Base-by-base conservation (phyloP, 345 rosid genomes). In the Clausena lansium region DNA sequence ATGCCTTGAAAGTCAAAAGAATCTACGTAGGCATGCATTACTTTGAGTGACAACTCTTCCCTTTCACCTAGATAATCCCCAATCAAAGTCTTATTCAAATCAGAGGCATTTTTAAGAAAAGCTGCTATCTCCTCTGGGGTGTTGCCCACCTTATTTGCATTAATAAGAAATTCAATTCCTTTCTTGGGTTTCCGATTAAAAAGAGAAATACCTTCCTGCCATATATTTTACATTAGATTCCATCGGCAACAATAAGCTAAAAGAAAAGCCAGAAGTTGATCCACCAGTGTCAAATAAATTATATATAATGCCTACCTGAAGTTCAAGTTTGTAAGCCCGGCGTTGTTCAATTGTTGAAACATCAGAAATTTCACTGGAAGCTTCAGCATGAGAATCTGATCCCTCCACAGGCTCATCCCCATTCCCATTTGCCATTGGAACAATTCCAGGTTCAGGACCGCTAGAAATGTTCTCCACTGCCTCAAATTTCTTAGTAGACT, bases 141-240 rank as follows among this genome's bases (percentile, higher is more conserved):
- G 78, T 79, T 83, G 24, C 99, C 99, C 82, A 96, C 93, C 85
- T 96, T 96, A 83, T 89, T 96, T 79, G 99, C 94, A 83, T 91
- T 94, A 80, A 96, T 89, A 61, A 96, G 92, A 87, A 94, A 96
- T 81, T 91, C 97, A 86, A 96, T 94, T 55, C 99, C 99, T 85
- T 88, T 96, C 84, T 91, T 94, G 80, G 99, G 98, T 81, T 96
- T 96, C 87, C 90, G 87, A 81, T 96, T 96, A 85, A 96, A 96
- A 87, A 94, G 94, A 80, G 99, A 94, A 73, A 96, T 94, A 90
- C 99, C 99, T 92, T 96, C 99, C 99, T 94, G 99, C 92, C 97
- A 91, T 72, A 83, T 87, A 84, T 52, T 77, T 83, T 59, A 83
- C 80, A 88, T 82, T 76, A 85, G 85, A 81, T 70, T 83, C 83